A percentile compares a stretch with the other conserved stretches of the same genome.
Evolutionary conservation across 2,329 filamentous ascomycete species (phyloP).

Genomic region (Diplocarpon rosae): DNA sequence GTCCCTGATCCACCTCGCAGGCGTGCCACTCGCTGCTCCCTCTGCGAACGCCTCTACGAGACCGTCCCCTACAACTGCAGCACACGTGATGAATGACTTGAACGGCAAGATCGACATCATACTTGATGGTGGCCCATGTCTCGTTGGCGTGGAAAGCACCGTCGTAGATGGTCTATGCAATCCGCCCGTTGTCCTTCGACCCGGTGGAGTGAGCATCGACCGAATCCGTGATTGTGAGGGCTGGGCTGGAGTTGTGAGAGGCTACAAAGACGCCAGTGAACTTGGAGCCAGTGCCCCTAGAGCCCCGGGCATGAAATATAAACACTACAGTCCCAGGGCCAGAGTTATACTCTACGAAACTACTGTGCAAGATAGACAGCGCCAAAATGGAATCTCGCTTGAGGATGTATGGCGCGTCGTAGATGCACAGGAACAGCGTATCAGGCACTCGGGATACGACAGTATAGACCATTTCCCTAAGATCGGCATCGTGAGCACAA

Average conservation of each 20-base stretch:
- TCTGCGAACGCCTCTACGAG: constrained; percentile 92
- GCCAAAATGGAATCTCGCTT: constrained; percentile 13
- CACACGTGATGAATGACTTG: constrained; percentile 81
- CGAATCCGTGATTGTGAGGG: constrained; percentile 62
- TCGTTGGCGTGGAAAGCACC: constrained; percentile 90
- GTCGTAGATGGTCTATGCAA: constrained; percentile 82
- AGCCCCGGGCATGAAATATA: constrained; percentile 97
- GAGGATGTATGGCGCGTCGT: constrained; percentile 7
- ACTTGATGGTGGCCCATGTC: constrained; percentile 76
- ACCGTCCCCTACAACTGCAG: constrained; percentile 81
- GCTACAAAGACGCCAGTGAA: constrained; percentile 67
- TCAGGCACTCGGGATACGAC: constrained; percentile 9
- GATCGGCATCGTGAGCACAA: constrained; percentile 29
- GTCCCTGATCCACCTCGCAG: constrained; percentile 70
- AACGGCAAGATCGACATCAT: constrained; percentile 74
- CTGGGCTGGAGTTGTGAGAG: constrained; percentile 69
- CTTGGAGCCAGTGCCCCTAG: constrained; percentile 57
- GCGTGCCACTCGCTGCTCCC: constrained; percentile 74
- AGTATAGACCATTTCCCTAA: constrained; percentile 2
- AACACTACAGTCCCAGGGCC: constrained; percentile 90
- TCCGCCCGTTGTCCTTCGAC: constrained; percentile 73
- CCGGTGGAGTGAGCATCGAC: constrained; percentile 78
- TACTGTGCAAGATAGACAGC: constrained; percentile 12
- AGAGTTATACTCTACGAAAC: constrained; percentile 73
- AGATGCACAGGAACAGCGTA: constrained; percentile 4